These are phyloP conservation scores for Metschnikowia cubensis DNA, from an alignment of 805 yeast genomes.

Conservation along the genomic window DNA sequence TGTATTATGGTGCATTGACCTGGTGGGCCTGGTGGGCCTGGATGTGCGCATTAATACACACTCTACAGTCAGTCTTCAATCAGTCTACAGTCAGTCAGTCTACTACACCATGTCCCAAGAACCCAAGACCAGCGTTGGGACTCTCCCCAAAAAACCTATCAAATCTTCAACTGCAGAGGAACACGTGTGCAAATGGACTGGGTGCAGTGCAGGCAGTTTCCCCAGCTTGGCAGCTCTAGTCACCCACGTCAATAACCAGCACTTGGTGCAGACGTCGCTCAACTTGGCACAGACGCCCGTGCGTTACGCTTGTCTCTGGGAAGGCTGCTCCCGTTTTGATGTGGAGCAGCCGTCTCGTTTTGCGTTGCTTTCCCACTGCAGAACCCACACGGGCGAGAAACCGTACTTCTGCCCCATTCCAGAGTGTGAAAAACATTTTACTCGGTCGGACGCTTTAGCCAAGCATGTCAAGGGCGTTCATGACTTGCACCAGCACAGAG, in stretches of 20 bases:
- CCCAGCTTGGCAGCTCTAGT: constrained; percentile 26
- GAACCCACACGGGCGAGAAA: constrained; percentile 64
- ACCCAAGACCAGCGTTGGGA: not conserved
- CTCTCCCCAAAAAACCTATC: not conserved
- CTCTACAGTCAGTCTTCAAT: no score
- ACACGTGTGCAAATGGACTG: constrained; percentile 31
- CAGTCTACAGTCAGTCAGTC: not conserved
- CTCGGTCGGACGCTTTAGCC: constrained; percentile 58
- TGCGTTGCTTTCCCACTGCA: constrained; percentile 58
- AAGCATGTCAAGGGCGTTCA: constrained; percentile 63
- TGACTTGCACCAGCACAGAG: constrained; percentile 41
- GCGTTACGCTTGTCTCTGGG: constrained; percentile 59
- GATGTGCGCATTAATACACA: no score
- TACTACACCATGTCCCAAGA: constrained; percentile 11
- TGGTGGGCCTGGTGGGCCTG: no score
- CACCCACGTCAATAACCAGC: constrained; percentile 29
- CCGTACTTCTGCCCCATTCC: constrained; percentile 61
- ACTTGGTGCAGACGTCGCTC: constrained; percentile 23
- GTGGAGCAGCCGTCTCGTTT: constrained; percentile 50
- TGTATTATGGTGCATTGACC: no score
- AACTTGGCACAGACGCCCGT: constrained; percentile 20
- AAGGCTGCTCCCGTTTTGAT: constrained; percentile 50
- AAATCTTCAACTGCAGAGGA: constrained; percentile 7
- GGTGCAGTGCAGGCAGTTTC: constrained; percentile 20
- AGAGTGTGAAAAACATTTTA: constrained; percentile 59